These are phyloP conservation scores for Mimosa pudica DNA, from an alignment of 306 rosid genomes.

Conservation along the genomic window DNA sequence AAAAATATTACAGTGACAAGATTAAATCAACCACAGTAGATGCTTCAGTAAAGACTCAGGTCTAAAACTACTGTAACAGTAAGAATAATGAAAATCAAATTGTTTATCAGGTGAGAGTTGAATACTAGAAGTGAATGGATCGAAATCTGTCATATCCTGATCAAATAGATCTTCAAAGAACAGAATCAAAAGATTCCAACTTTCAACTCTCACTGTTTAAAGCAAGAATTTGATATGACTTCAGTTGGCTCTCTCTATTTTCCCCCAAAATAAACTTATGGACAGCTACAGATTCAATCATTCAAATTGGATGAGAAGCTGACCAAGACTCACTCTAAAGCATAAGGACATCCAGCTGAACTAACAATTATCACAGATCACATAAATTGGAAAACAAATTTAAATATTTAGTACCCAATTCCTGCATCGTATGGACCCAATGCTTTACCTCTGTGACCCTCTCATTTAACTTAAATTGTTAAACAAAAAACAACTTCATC, in stretches of 20 bases:
- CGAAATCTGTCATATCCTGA: background rate
- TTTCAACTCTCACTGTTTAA: background rate
- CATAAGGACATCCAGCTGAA: no score
- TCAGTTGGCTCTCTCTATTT: background rate
- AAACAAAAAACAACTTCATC: background rate
- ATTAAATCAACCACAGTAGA: background rate
- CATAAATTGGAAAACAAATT: no score
- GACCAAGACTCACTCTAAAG: no score
- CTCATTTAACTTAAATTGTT: background rate
- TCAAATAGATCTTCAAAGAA: background rate
- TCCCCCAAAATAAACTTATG: no score
- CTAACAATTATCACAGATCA: no score
- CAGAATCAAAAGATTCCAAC: slow-evolving; percentile 10
- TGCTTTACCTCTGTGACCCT: background rate
- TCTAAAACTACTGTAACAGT: no score
- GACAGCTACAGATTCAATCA: no score
- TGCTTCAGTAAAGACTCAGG: background rate
- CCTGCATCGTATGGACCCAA: no score
- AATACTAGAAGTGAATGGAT: background rate
- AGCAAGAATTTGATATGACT: background rate
- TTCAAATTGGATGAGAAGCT: no score
- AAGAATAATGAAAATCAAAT: background rate
- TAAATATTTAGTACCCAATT: no score
- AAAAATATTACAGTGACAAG: background rate
- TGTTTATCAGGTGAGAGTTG: no score